Evolutionary conservation across 345 rosid species (phyloP).

Genomic region (Alliaria petiolata): DNA sequence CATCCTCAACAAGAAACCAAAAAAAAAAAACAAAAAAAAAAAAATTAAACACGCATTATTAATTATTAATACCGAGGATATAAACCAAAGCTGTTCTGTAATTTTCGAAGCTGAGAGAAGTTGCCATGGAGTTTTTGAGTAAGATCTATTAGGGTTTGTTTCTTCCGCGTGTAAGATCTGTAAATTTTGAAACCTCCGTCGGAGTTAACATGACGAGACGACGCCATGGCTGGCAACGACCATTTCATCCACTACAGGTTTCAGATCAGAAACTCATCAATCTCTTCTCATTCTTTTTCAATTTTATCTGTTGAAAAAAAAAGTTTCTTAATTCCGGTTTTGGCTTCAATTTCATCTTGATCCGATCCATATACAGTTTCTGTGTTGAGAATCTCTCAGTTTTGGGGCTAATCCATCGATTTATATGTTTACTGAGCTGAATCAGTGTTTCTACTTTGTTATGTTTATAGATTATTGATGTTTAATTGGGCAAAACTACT

Average conservation of each 20-base stretch:
- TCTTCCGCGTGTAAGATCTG: slow-evolving; percentile 6
- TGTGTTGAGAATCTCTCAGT: neutral
- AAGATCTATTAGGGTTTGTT: slow-evolving; percentile 1
- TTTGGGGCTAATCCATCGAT: too few species aligned
- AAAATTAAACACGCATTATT: neutral
- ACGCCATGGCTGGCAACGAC: slow-evolving; percentile 98
- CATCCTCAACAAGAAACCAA: neutral
- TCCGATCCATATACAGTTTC: neutral
- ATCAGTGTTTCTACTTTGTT: too few species aligned
- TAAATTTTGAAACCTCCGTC: neutral
- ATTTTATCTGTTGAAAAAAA: too few species aligned
- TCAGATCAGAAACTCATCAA: neutral
- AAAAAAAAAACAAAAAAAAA: neutral
- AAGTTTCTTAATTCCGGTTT: neutral
- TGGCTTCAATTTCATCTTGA: neutral
- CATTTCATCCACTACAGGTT: slow-evolving; percentile 87
- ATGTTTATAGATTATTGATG: too few species aligned
- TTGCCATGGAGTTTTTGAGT: neutral
- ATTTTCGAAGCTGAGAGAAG: neutral
- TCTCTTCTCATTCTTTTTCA: neutral
- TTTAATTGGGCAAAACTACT: too few species aligned
- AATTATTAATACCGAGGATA: neutral
- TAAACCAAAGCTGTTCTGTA: neutral
- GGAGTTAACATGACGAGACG: slow-evolving; percentile 44
- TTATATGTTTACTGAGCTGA: slow-evolving; percentile 19